A percentile compares a stretch with the other conserved stretches of the same genome.
phyloP scores from a whole-genome alignment of 768 basidiomycete species.

The Pholiota molesta region DNA sequence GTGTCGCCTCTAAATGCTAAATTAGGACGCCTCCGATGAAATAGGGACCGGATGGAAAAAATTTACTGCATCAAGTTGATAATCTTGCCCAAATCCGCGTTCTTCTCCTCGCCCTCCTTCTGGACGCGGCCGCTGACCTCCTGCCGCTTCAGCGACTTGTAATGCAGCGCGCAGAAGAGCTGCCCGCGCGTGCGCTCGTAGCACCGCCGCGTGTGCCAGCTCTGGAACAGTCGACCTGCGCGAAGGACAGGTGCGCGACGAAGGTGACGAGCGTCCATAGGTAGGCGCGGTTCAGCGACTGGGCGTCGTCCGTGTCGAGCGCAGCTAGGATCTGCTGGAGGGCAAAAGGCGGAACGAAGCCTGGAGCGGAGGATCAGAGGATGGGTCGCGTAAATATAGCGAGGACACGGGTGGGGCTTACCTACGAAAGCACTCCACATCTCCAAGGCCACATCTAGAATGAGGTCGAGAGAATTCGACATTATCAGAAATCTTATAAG shows the following conservation, averaged over 20 bases:
- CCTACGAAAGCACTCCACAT: conserved; percentile 62
- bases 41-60: neutral
- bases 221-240: conserved; percentile 64
- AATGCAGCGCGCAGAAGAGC: conserved; percentile 70
- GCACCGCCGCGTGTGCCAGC: conserved; percentile 70
- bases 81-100: conserved; percentile 69
- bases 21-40: neutral
- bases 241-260: conserved; percentile 66
- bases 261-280: conserved; percentile 64
- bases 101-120: conserved; percentile 38
- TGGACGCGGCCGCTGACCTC: conserved; percentile 55
- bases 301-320: conserved; percentile 44
- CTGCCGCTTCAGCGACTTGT: conserved; percentile 64
- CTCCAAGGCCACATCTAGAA: conserved; percentile 59
- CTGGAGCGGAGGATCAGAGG: conserved; percentile 30
- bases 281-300: conserved; percentile 49
- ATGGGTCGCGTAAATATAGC: neutral
- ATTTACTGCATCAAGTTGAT: conserved; percentile 76
- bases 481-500: conserved; percentile 63
- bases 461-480: conserved; percentile 72
- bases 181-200: conserved; percentile 76
- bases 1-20: conserved; percentile 57
- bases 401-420: conserved; percentile 23
- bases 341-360: conserved; percentile 69
- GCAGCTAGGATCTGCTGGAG: conserved; percentile 60